Evolutionary conservation across 2,329 filamentous ascomycete genomes (phyloP).

Genomic region (Xylariaceae sp.): DNA sequence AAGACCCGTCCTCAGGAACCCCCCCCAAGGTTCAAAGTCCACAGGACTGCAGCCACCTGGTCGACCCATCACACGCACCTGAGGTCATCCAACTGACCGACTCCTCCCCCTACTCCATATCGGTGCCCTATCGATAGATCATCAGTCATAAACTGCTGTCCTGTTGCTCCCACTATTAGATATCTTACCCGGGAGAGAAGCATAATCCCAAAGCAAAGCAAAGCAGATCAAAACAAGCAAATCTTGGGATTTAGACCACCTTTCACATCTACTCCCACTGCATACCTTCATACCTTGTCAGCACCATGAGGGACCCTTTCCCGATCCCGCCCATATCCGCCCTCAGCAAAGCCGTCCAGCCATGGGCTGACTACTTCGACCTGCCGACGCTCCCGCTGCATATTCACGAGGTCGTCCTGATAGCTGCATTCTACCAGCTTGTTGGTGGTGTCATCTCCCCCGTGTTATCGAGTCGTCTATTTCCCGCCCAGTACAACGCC

Average conservation of each 20-base stretch:
- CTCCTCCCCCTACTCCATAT: neutral
- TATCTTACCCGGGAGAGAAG: neutral
- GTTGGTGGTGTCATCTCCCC: constrained; percentile 71
- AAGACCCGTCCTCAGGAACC: neutral
- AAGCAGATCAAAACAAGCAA: too few relatives aligned
- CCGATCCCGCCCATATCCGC: constrained; percentile 63
- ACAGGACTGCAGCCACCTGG: neutral
- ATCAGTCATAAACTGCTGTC: neutral
- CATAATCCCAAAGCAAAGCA: too few relatives aligned
- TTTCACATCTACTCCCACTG: neutral
- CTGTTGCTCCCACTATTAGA: neutral
- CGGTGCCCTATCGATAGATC: neutral
- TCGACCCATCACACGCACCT: neutral
- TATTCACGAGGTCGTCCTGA: constrained; percentile 73
- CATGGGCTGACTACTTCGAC: constrained; percentile 62
- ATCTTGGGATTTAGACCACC: too few relatives aligned
- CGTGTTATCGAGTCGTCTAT: constrained; percentile 61
- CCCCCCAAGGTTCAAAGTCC: too few relatives aligned
- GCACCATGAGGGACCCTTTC: constrained; percentile 73
- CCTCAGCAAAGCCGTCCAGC: constrained; percentile 59
- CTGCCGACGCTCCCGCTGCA: constrained; percentile 73
- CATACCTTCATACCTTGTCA: neutral
- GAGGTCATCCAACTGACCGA: neutral
- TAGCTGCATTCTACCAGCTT: constrained; percentile 69
- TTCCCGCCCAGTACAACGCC: constrained; percentile 63